Base-by-base conservation (phyloP, 192 early-diverging fungal genomes). In the Tieghemiomyces parasiticus region DNA sequence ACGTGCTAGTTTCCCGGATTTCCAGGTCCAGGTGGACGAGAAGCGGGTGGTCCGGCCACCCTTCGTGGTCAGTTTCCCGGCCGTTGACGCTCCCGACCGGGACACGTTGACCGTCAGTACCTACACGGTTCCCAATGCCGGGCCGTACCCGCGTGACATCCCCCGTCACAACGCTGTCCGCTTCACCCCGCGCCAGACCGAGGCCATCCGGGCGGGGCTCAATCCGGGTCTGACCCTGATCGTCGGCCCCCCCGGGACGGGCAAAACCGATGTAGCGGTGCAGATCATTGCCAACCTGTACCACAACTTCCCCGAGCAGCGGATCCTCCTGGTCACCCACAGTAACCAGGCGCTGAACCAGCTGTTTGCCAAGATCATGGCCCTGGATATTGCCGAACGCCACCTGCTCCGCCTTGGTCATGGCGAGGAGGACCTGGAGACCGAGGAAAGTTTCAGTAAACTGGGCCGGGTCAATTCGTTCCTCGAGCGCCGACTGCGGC, bases 291-390 rank as follows among this genome's bases (percentile, higher is more conserved):
- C 89, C 67, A 97, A 95, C 61, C 70, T 97, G 38, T 98, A 98
- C 67, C 92, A 95, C 74, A 90, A 88, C 59, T 81, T 72, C 63
- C 91, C 93, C 0, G 72, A 82, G 16, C 85, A 97, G 64, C 93
- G 90, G 48, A 97, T 86, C 19, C 78, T 99, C 25, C 69, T 99
- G 3, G 76, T 99, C 14, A 95, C 97, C 2, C 92, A 95, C 64
- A 93, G 90, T 45, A 98, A 98, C 69, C 93, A 96, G 69, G 95
- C 95, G n/a, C 75, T 99, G 38, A 97, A 97, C 73, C 95, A 98
- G 59, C 78, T 99, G 42, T 98, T 99, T 65, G 93, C 90, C 67
- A 97, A 97, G 64, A 95, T 99, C 58, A 81, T 87, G 33, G 82
- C 74, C 3, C 67, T 90, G 58, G 90, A 96, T 67, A 94, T 99